Percentiles rank a stretch among this genome's conserved stretches.
Conservation (phyloP, 495 filamentous ascomycete species). For the Aspergillus ellipticus region DNA sequence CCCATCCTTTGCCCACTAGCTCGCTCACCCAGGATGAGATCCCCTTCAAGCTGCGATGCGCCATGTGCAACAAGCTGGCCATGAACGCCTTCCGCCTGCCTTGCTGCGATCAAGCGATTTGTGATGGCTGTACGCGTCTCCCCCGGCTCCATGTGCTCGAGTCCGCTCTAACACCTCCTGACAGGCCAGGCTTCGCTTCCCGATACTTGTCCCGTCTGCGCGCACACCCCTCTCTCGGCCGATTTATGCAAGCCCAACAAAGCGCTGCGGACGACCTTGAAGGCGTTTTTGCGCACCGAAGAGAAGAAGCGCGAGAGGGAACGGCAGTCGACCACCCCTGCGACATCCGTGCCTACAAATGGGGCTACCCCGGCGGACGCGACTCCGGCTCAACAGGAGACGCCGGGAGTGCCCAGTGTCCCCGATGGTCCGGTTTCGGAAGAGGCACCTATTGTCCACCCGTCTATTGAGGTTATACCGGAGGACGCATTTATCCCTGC, state of each 20-base stretch:
- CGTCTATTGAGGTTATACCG: conserved; percentile 1
- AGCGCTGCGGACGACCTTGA: conserved; percentile 79
- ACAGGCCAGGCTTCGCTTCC: conserved; percentile 74
- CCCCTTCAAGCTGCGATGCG: conserved; percentile 91
- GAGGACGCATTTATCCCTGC: conserved; percentile 11
- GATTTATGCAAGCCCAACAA: conserved; percentile 89
- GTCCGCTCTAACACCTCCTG: conserved; percentile 19
- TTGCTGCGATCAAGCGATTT: conserved; percentile 94
- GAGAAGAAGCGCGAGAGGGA: conserved; percentile 78
- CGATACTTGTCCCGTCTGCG: conserved; percentile 85
- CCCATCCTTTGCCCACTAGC: conserved; percentile 35
- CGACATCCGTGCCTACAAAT: conserved; percentile 17
- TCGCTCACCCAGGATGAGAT: conserved; percentile 80
- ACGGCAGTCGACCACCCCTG: conserved; percentile 37
- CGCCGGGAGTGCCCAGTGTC: not conserved
- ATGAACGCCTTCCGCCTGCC: conserved; percentile 85
- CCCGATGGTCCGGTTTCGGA: conserved; percentile 7
- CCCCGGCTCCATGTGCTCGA: not conserved
- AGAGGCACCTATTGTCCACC: not conserved
- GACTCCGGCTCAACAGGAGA: conserved; percentile 17
- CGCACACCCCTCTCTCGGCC: conserved; percentile 77
- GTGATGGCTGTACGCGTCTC: conserved; percentile 71
- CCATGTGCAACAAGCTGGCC: conserved; percentile 86
- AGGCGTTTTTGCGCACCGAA: conserved; percentile 79
- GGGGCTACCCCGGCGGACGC: conserved; percentile 23